Evolutionary conservation across 2,329 filamentous ascomycete species (phyloP).

Genomic region (Capronia epimyces): DNA sequence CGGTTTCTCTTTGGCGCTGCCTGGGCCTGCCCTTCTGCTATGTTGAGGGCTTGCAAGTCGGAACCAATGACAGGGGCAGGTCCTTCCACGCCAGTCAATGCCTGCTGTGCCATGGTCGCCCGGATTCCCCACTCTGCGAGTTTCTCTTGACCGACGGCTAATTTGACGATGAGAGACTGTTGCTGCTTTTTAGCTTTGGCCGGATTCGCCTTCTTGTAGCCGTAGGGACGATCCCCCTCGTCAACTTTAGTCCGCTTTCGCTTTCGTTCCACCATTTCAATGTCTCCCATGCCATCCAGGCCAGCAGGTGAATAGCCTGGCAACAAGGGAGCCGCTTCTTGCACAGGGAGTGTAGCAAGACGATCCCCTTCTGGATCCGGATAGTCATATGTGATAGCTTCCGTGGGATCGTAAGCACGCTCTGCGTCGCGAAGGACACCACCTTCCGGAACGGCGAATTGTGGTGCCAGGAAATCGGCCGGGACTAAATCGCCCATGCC

Average conservation of each 20-base stretch:
- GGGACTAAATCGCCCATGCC: conserved; percentile 6
- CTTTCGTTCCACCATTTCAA: conserved; percentile 28
- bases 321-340: conserved; percentile 15
- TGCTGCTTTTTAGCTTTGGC: conserved; percentile 19
- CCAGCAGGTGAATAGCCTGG: conserved; percentile 16
- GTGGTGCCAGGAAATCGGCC: conserved; percentile 8
- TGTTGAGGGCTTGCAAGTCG: conserved; percentile 30
- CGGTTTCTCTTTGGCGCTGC: conserved; percentile 21
- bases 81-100: conserved; percentile 18
- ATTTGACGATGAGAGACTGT: conserved; percentile 28
- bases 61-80: conserved; percentile 28
- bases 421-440: conserved; percentile 31
- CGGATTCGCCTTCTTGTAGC: conserved; percentile 8
- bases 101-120: conserved; percentile 15
- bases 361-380: conserved; percentile 27
- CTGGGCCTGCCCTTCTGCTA: conserved; percentile 27
- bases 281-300: conserved; percentile 16
- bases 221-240: conserved; percentile 24
- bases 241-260: conserved; percentile 29
- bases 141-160: conserved; percentile 26
- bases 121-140: conserved; percentile 24
- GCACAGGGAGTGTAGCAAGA: conserved; percentile 6
- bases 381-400: conserved; percentile 35
- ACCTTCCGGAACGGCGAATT: conserved; percentile 30
- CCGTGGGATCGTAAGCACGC: conserved; percentile 33